phyloP scores from a whole-genome alignment of 164 flowering plant genomes.

The Dillenia turbinata region DNA sequence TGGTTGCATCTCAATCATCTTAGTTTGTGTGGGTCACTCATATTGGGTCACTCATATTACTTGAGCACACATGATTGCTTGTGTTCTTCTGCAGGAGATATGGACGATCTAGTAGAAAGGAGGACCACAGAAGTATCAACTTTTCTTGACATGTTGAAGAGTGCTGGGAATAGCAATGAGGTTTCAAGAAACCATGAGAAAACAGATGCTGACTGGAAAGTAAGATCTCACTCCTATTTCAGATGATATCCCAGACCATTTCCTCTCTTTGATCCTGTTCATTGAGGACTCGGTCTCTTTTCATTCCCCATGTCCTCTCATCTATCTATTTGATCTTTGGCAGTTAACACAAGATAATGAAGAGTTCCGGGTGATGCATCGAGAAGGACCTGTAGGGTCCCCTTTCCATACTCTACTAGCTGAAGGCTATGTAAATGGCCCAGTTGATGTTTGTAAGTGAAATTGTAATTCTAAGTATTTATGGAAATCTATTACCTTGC shows the following conservation, averaged over 20 bases:
- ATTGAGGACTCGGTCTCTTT: not conserved
- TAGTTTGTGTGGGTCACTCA: not conserved
- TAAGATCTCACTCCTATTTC: constrained; percentile 20
- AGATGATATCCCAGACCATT: not conserved
- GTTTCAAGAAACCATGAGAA: constrained; percentile 19
- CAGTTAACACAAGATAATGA: constrained; percentile 85
- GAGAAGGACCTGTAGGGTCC: constrained; percentile 80
- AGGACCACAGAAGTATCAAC: constrained; percentile 39
- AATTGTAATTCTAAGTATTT: not conserved
- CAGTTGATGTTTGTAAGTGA: constrained; percentile 80
- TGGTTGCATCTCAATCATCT: constrained; percentile 6
- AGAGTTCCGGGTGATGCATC: constrained; percentile 85
- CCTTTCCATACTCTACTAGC: constrained; percentile 81
- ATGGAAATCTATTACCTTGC: not conserved
- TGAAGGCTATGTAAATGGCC: constrained; percentile 89
- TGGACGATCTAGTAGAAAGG: constrained; percentile 30
- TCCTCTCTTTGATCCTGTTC: not conserved
- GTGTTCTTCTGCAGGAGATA: constrained; percentile 27
- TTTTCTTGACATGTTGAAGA: constrained; percentile 66
- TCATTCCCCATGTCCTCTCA: not conserved
- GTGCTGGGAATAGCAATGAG: constrained; percentile 35
- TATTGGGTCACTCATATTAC: not conserved
- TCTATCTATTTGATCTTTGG: constrained; percentile 1
- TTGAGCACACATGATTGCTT: not conserved
- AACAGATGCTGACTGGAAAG: constrained; percentile 67